Evolutionary conservation across 768 basidiomycete species (phyloP).

Genomic region (Suillus variegatus): DNA sequence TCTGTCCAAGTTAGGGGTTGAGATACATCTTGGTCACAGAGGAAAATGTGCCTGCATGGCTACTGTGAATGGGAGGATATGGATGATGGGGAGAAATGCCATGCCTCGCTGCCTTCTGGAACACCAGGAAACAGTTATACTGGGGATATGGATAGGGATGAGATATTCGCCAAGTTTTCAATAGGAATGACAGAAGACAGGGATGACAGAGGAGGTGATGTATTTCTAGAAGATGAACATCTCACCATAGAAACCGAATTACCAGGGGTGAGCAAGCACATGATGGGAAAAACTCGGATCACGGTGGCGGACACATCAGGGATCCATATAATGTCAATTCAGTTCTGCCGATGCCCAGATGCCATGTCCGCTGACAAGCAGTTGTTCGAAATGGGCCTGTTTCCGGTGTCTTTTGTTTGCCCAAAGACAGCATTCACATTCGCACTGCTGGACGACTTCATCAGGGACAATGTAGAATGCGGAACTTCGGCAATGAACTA

Average conservation of each 20-base stretch:
- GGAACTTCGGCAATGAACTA: not conserved
- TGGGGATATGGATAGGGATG: too few relatives aligned
- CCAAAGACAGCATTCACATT: not conserved
- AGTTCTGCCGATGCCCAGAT: not conserved
- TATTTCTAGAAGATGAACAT: too few relatives aligned
- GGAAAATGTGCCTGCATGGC: not conserved
- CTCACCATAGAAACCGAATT: too few relatives aligned
- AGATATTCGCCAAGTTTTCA: too few relatives aligned
- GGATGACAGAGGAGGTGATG: too few relatives aligned
- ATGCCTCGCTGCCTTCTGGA: too few relatives aligned
- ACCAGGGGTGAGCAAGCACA: too few relatives aligned
- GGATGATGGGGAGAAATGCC: not conserved
- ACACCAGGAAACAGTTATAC: too few relatives aligned
- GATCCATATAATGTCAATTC: not conserved
- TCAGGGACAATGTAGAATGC: conserved; percentile 1
- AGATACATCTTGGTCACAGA: not conserved
- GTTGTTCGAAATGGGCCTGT: not conserved
- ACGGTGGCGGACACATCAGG: not conserved
- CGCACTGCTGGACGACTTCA: conserved; percentile 2
- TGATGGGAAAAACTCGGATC: not conserved
- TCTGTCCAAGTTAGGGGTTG: not conserved
- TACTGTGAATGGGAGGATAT: not conserved
- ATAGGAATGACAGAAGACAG: too few relatives aligned
- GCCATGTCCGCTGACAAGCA: not conserved
- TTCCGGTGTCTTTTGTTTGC: not conserved